Percentiles rank a stretch among this genome's conserved stretches.
These are phyloP conservation scores for Calonectria hawksworthii DNA, from an alignment of 2,329 filamentous ascomycete species.

Conservation along the genomic window DNA sequence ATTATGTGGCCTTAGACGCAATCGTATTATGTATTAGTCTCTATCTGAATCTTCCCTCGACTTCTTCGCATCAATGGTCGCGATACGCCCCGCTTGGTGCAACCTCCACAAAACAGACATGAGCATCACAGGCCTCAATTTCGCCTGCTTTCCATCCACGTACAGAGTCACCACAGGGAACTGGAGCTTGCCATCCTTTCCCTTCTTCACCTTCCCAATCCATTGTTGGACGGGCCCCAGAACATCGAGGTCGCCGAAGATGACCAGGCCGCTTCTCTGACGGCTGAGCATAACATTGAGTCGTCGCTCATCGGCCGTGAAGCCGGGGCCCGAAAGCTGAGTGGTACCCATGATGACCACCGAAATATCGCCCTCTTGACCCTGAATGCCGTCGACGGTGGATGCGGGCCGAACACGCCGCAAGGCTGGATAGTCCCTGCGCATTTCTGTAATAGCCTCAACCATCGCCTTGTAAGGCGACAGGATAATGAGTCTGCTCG, in stretches of 20 bases:
- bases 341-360: constrained; percentile 31
- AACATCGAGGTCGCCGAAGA: constrained; percentile 33
- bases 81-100: no score
- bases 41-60: no score
- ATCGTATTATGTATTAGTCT: no score
- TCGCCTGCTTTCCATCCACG: no score
- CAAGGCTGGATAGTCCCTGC: constrained; percentile 26
- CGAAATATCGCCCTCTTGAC: constrained; percentile 40
- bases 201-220: no score
- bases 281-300: constrained; percentile 40
- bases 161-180: no score
- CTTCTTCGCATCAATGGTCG: no score
- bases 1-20: no score
- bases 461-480: constrained; percentile 37
- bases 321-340: constrained; percentile 23
- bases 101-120: no score
- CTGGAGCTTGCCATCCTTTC: no score
- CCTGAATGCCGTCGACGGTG: constrained; percentile 41
- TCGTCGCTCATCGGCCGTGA: constrained; percentile 24
- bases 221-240: neutral
- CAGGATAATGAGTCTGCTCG: constrained; percentile 28
- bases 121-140: no score
- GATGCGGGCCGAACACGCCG: constrained; percentile 21
- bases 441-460: constrained; percentile 20
- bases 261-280: constrained; percentile 30